phyloP scores from a whole-genome alignment of 1,284 basidiomycete species.

The Cutaneotrichosporon sp. region DNA sequence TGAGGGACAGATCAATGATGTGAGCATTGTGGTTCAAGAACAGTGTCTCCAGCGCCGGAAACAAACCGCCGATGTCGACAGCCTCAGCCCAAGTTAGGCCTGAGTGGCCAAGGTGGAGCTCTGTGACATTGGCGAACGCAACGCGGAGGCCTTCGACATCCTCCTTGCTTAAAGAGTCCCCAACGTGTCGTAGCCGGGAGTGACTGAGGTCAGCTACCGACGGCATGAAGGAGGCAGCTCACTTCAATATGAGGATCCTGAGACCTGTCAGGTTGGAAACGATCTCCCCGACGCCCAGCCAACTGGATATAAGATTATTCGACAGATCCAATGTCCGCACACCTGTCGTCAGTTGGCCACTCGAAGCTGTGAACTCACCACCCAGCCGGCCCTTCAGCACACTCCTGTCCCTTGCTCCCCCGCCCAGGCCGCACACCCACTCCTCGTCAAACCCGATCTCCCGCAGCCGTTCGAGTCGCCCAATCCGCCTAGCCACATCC shows the following conservation, averaged over 20 bases:
- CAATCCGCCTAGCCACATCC: constrained; percentile 66
- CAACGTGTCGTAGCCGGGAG: constrained; percentile 60
- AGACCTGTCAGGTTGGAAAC: constrained; percentile 60
- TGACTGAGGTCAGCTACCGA: constrained; percentile 23
- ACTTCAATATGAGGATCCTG: constrained; percentile 72
- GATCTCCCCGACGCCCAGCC: constrained; percentile 67
- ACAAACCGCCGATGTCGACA: constrained; percentile 52
- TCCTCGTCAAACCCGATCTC: constrained; percentile 73
- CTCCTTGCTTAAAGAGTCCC: constrained; percentile 36
- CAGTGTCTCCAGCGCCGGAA: constrained; percentile 61
- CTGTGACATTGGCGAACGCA: constrained; percentile 58
- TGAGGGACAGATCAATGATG: not conserved
- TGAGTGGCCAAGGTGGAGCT: constrained; percentile 72
- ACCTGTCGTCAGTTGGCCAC: constrained; percentile 52
- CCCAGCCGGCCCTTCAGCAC: constrained; percentile 32
- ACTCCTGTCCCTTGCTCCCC: constrained; percentile 48
- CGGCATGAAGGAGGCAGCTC: constrained; percentile 10
- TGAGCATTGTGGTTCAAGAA: constrained; percentile 70
- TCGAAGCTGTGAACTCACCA: constrained; percentile 11
- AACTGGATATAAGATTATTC: constrained; percentile 65
- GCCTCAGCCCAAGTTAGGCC: constrained; percentile 64
- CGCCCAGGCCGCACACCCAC: constrained; percentile 54
- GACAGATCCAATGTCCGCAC: constrained; percentile 78
- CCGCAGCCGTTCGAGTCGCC: constrained; percentile 62
- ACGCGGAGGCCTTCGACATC: constrained; percentile 24